Conservation (phyloP, 1,139 yeast genomes). For the Yamadazyma trypodendri region DNA sequence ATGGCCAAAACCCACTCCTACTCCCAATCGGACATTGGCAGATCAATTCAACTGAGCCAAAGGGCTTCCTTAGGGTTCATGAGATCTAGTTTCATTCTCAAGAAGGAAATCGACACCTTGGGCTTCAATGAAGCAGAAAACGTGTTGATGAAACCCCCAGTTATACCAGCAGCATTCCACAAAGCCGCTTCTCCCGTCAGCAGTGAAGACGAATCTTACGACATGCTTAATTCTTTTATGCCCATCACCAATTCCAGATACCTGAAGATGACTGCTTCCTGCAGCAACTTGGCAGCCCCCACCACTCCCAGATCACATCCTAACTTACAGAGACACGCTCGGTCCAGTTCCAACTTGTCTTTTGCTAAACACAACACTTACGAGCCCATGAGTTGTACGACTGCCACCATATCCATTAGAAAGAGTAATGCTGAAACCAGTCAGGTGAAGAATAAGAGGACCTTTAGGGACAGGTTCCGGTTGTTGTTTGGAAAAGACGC, state of each 20-base stretch:
- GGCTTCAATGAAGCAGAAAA: slow-evolving; percentile 35
- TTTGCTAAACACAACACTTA: slow-evolving; percentile 17
- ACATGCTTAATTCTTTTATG: slow-evolving; percentile 15
- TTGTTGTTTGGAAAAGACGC: slow-evolving; percentile 20
- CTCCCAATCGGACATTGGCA: slow-evolving; percentile 12
- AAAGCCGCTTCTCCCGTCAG: slow-evolving; percentile 7
- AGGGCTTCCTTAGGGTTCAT: slow-evolving; percentile 40
- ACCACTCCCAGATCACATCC: slow-evolving; percentile 11
- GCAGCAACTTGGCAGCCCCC: slow-evolving; percentile 13
- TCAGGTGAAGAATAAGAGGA: slow-evolving; percentile 18
- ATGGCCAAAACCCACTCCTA: slow-evolving; percentile 8
- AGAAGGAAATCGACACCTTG: slow-evolving; percentile 29
- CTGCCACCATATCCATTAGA: slow-evolving; percentile 14
- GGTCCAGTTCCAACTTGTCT: slow-evolving; percentile 16
- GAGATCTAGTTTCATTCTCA: slow-evolving; percentile 40
- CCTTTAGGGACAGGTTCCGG: slow-evolving; percentile 29
- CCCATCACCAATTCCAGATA: slow-evolving; percentile 13
- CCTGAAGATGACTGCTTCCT: slow-evolving; percentile 15
- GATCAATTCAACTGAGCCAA: slow-evolving; percentile 19
- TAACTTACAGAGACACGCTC: slow-evolving; percentile 12
- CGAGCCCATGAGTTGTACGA: slow-evolving; percentile 15
- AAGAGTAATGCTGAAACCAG: slow-evolving; percentile 12
- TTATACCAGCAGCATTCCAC: slow-evolving; percentile 25
- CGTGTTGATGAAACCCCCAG: slow-evolving; percentile 28
- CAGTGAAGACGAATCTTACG: slow-evolving; percentile 16